Conservation (phyloP, 1,139 yeast genomes). For the Candida sojae region DNA sequence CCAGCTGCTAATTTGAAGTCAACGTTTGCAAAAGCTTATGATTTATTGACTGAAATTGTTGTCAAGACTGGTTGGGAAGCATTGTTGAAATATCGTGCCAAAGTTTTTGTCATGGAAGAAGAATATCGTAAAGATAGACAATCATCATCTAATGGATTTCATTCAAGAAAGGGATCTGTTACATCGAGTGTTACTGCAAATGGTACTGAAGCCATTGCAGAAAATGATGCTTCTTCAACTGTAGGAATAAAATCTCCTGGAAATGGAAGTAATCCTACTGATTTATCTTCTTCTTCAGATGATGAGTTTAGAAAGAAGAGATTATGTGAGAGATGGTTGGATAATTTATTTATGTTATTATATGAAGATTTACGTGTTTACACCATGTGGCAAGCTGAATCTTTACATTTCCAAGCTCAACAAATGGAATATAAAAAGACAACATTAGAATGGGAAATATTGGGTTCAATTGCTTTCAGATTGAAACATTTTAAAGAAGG, state of each 20-base stretch:
- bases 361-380: conserved; percentile 88
- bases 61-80: conserved; percentile 85
- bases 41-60: conserved; percentile 72
- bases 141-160: conserved; percentile 16
- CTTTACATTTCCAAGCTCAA: conserved; percentile 61
- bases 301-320: conserved; percentile 68
- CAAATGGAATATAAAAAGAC: conserved; percentile 75
- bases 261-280: conserved; percentile 17
- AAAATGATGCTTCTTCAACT: conserved; percentile 35
- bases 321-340: conserved; percentile 94
- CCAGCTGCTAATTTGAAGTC: conserved; percentile 79
- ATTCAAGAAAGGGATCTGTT: conserved; percentile 18
- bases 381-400: conserved; percentile 90
- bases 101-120: conserved; percentile 93
- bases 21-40: conserved; percentile 79
- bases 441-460: conserved; percentile 90
- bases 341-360: conserved; percentile 78
- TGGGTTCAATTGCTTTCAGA: conserved; percentile 80
- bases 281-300: conserved; percentile 21
- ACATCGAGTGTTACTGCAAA: conserved; percentile 10
- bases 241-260: conserved; percentile 42
- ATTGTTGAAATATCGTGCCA: conserved; percentile 75
- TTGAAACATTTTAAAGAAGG: conserved; percentile 82
- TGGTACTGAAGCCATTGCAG: conserved; percentile 3
- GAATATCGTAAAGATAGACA: conserved; percentile 63